These are phyloP conservation scores for Diutina sp. DNA, from an alignment of 1,139 yeast species.

Conservation along the genomic window DNA sequence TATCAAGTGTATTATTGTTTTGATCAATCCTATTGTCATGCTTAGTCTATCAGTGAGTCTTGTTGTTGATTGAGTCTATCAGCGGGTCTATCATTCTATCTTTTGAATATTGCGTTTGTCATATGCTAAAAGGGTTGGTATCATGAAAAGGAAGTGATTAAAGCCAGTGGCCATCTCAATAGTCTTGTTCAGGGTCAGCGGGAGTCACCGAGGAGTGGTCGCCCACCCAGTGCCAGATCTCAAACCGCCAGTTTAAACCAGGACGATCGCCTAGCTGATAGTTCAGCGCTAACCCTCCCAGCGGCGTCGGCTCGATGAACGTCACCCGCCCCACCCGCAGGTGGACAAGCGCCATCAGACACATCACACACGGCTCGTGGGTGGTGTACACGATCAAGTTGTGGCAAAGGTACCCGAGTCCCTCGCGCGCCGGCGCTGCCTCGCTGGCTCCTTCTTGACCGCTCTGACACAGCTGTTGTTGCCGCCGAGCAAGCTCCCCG, in stretches of 20 bases:
- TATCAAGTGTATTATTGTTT: no score
- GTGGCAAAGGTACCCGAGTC: conserved; percentile 52
- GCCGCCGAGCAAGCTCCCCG: conserved; percentile 15
- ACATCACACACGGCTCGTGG: conserved; percentile 96
- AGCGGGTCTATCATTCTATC: no score
- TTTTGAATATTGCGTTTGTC: no score
- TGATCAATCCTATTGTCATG: no score
- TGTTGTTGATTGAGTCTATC: no score
- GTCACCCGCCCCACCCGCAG: conserved; percentile 66
- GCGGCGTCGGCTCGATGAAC: conserved; percentile 33
- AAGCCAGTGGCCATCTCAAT: neutral
- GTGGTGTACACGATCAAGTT: conserved; percentile 72
- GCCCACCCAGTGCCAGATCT: conserved; percentile 10
- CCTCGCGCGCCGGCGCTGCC: neutral
- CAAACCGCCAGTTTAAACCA: conserved; percentile 9
- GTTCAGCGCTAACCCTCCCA: conserved; percentile 44
- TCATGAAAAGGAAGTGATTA: neutral
- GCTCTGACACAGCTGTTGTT: neutral
- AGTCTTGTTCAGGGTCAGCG: neutral
- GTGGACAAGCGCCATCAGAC: conserved; percentile 91
- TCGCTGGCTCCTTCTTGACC: conserved; percentile 8
- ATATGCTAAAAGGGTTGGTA: no score
- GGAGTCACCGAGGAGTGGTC: neutral
- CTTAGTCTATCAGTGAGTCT: no score
- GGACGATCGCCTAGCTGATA: conserved; percentile 55